Evolutionary conservation across 495 filamentous ascomycete genomes (phyloP), one percentile per base, ranked within the genome.

Genomic region (Filosporella fistucella): DNA sequence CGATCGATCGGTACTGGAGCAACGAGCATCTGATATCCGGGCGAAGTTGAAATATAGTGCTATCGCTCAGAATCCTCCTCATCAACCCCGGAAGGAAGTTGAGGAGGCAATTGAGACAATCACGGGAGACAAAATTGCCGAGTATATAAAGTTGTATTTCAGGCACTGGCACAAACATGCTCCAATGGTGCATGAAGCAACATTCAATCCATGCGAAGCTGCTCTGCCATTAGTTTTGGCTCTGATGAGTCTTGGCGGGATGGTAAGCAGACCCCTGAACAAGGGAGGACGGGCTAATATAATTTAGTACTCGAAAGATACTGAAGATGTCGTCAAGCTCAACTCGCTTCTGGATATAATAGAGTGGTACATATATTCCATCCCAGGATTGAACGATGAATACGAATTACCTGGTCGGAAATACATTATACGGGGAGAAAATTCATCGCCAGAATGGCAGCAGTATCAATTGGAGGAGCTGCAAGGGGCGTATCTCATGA

Each of bases 101-200:
- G 24, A 57, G 0, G 50, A 54, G 8, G 50, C 54, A 9, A 44
- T 57, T 32, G 42, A 54, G 14, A 13, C 47, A 7, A 55, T 60
- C 3, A 56, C 50, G 0, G 54, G 32, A 7, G 37, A 43, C 23
- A 54, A 38, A 36, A 52, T 60, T 45, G 54, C 43, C 10, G 37
- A 14, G 14, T 54, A 51, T 35, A 50, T 54, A 11, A 54, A 53
- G 26, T 47, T 57, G 23, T 60, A 60, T 39, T 60, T 60, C 25
- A 25, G 51, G 24, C 53, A 60, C 35, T 60, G 53, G 53, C 54
- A 60, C 33, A 56, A 56, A 33, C 57, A 60, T 47, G 57, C 17
- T 10, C 53, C 57, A 5, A 51, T 60, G 37, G 41, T 60, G 2
- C 57, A 60, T 32, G 57, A 57, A 26, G 35, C 57, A 0, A 50